Base-by-base conservation (phyloP, 805 yeast genomes). In the Suhomyces emberorum region DNA sequence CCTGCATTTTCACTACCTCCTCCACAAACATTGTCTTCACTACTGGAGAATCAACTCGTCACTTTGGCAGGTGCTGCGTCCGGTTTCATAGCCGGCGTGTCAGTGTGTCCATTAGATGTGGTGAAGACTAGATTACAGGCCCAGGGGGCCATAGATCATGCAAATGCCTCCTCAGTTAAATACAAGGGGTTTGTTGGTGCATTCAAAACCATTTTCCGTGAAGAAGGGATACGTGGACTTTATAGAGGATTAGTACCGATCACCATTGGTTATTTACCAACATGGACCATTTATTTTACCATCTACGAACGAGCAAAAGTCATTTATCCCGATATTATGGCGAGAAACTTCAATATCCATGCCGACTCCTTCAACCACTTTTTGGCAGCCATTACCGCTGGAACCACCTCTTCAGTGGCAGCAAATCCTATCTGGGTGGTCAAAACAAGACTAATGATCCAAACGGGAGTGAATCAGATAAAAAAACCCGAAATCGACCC, bases 341-440 rank as follows among this genome's bases (percentile, higher is more conserved):
- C 59, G 11, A 30, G 35, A n/a, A 35, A 53, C 11, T 52, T 55
- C 30, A 52, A 53, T 23, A 35, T 61, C 14, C 43, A 54, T 10
- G 35, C 45, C 14, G 61, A 55, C 24, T 44, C 59, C 3, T 28
- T 59, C 23, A 58, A 59, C 35, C 79, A 76, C 50, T 74, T 74
- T 46, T 60, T 64, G 29, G 68, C 78, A 35, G 97, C 98, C 1
- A 72, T 91, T 33, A 75, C 87, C 4, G 96, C 98, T 1, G 98
- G 98, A 19, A 78, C 86, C 38, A 77, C 81, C 6, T 84, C 95
- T 2, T 84, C 98, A 1, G 69, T 87, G 8, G 59, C 81, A 7
- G 91, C 96, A 0, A 93, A 93, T 57, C 98, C 98, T 8, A 86
- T 91, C 10, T 93, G 98, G 98, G 98, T 93, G 30, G 89, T 93